Evolutionary conservation across 2,329 filamentous ascomycete species (phyloP), one percentile per base, ranked within the genome.

Genomic region (Pestalotiopsis fici): DNA sequence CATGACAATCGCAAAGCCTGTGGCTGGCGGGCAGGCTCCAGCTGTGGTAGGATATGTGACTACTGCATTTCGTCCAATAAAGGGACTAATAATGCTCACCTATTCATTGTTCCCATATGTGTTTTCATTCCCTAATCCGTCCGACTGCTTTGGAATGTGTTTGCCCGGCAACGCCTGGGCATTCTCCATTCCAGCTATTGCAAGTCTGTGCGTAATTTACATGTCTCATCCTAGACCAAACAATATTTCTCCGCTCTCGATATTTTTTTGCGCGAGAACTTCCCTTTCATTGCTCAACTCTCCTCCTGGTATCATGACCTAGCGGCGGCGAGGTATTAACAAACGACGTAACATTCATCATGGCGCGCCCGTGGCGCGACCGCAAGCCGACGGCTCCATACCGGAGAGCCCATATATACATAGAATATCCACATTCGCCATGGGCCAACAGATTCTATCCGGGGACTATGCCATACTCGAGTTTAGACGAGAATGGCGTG

Each of bases 361-460:
- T 60, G 57, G 18, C 18, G 9, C 57, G 11, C 7, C 7, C 27
- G 3, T 60, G 57, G 57, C 27, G 21, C n/a, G 15, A n/a, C 3
- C 57, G 57, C 11, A n/a, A 60, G 11, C 57, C 12, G 13, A 37
- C 57, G 27, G 57, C 57, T 18, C 57, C 57, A 23, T 60, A 12
- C 13, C 25, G n/a, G 4, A 60, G 11, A 15, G 37, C 25, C 9
- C 25, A n/a, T 13, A 21, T 13, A 2, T 35, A 6, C 57, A 15
- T 25, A 35, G 31, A 35, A 3, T 28, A 23, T 9, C 31, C n/a
- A 23, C 25, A 25, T 25, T 68, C 67, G 11, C 67, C 67, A 23
- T 68, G 65, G 65, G 67, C 67, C 31, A 12, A 65, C 18, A 27
- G 35, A 21, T 68, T 68, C 35, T 50, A 23, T 12, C 39, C 61